Percentiles rank a stretch among this genome's conserved stretches.
Evolutionary conservation across 192 early-diverging fungal species (phyloP).

Genomic region (Rhizophagus prolifer): DNA sequence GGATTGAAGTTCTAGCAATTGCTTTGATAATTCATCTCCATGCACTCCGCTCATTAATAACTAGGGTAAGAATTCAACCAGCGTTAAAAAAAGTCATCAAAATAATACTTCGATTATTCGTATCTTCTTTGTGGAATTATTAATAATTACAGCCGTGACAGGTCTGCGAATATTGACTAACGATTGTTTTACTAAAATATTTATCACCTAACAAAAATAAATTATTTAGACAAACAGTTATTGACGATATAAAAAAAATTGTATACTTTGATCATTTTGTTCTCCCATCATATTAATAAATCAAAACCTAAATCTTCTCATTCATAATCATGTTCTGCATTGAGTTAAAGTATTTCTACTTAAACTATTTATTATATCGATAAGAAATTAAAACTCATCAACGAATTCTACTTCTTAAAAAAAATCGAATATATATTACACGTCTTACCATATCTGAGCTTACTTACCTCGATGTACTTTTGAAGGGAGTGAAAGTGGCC

Average conservation of each 20-base stretch:
- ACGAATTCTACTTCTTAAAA: slow-evolving; percentile 64
- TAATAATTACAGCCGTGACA: slow-evolving; percentile 68
- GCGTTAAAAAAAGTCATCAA: background rate
- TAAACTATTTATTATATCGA: slow-evolving; percentile 57
- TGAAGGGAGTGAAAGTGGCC: slow-evolving; percentile 60
- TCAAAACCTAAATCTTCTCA: slow-evolving; percentile 54
- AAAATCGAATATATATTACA: background rate
- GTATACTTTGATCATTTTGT: too few species aligned
- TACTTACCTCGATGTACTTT: slow-evolving; percentile 58
- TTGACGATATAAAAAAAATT: too few species aligned
- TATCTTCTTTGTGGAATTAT: slow-evolving; percentile 19
- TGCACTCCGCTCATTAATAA: slow-evolving; percentile 51
- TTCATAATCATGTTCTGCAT: slow-evolving; percentile 62
- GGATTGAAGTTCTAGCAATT: slow-evolving; percentile 69
- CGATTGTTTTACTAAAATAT: slow-evolving; percentile 61
- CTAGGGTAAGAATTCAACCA: slow-evolving; percentile 14
- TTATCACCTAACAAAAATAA: slow-evolving; percentile 33
- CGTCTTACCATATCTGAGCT: background rate
- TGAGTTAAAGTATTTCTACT: slow-evolving; percentile 64
- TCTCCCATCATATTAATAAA: slow-evolving; percentile 28
- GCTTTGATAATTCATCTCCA: slow-evolving; percentile 60
- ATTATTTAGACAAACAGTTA: background rate
- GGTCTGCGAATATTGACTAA: slow-evolving; percentile 71
- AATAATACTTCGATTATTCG: too few species aligned
- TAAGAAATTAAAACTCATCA: slow-evolving; percentile 60